Evolutionary conservation across 352 stramenopile genomes (phyloP).

Genomic region (Elongisporangium anandrum): DNA sequence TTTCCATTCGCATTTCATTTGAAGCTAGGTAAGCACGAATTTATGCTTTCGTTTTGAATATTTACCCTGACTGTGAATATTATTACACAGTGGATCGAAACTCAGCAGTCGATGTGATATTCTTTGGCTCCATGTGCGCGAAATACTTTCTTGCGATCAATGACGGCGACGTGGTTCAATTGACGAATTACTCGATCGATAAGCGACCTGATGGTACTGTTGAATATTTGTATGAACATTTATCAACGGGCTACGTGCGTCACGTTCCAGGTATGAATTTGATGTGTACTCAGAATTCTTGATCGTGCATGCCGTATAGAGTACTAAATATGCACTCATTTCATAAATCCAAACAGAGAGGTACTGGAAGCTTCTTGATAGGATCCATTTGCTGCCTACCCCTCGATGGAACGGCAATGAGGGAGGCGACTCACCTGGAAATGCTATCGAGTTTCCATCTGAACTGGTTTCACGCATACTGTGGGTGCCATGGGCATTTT

Average conservation of each 20-base stretch:
- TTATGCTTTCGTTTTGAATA: not conserved
- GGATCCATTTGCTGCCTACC: constrained; percentile 19
- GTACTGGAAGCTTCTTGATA: constrained; percentile 51
- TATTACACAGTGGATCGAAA: constrained; percentile 32
- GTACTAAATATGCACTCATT: not conserved
- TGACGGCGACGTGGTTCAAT: constrained; percentile 59
- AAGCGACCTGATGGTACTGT: constrained; percentile 9
- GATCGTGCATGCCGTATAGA: not conserved
- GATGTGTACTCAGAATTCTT: not conserved
- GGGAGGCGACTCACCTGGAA: not conserved
- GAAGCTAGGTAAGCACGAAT: constrained; percentile 31
- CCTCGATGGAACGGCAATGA: not conserved
- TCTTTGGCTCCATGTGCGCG: constrained; percentile 62
- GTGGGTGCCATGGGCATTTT: constrained; percentile 47
- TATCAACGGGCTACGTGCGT: constrained; percentile 20
- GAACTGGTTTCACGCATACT: not conserved
- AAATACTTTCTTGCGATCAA: constrained; percentile 46
- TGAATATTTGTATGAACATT: constrained; percentile 22
- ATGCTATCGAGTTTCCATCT: not conserved
- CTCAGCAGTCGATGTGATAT: constrained; percentile 46
- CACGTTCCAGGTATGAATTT: constrained; percentile 32
- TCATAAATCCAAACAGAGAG: constrained; percentile 30
- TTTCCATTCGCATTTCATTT: constrained; percentile 72
- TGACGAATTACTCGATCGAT: constrained; percentile 33
- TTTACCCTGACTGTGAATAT: constrained; percentile 1